Base-by-base conservation (phyloP, 1,284 basidiomycete genomes). In the Macrocybe sp. region DNA sequence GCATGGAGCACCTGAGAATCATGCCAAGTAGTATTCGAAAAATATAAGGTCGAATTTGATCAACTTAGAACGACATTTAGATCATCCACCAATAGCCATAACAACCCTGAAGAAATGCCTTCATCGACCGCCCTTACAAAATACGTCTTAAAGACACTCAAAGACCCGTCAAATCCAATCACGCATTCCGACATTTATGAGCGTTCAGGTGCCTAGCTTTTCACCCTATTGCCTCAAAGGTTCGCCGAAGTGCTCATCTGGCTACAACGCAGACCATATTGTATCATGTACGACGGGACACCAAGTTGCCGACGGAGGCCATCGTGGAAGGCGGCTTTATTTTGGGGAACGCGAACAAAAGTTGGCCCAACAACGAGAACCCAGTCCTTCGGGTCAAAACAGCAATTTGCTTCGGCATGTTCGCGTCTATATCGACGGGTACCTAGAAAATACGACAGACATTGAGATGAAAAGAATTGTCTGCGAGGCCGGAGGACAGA, bases 391-490 rank as follows among this genome's bases (percentile, higher is more conserved):
- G n/a, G 53, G 51, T 30, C 53, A 54, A 42, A 10, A 31, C 28
- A 32, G 59, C 63, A 50, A 52, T 53, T 37, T 60, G 64, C 57
- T 63, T 78, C 37, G 57, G 83, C 48, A 58, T 58, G 34, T 71
- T 72, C 67, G 70, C 41, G 67, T 79, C 16, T 85, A 85, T 55
- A 81, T 87, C 58, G 73, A 81, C 52, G 85, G 85, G 1, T 86
- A 80, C 57, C 66, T 88, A 49, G 71, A 69, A 33, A 72, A 74
- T 40, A 87, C 84, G 11, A 89, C 85, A 5, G 86, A 88, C 57
- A 76, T 84, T 41, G 85, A 88, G 63, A 80, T 87, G 72, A 88
- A 81, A 64, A 68, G 77, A 50, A 66, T 80, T 11, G 69, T 87
- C 10, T 60, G 66, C 9, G 64, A 74, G 41, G 79, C 77, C 41